These are phyloP conservation scores for Dioscorea zingiberensis DNA, from an alignment of 106 monocot species.

Conservation along the genomic window DNA sequence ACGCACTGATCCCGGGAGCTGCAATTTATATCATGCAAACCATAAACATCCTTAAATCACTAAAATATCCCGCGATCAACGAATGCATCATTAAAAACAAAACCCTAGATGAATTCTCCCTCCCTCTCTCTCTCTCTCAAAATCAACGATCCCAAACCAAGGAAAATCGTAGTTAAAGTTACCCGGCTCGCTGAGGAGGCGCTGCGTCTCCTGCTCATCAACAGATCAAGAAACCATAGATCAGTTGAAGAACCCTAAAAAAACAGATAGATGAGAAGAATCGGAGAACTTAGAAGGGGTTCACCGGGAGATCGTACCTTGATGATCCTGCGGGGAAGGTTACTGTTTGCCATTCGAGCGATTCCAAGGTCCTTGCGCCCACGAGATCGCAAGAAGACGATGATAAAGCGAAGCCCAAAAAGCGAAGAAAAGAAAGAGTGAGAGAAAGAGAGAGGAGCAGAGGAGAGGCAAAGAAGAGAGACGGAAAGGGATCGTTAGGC, in stretches of 20 bases:
- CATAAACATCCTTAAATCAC: background rate
- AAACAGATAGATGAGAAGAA: background rate
- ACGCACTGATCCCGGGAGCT: conserved; percentile 52
- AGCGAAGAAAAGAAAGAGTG: background rate
- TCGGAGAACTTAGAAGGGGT: background rate
- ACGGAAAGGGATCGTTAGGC: no score
- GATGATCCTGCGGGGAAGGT: conserved; percentile 45
- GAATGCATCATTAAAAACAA: no score
- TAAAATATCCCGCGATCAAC: background rate
- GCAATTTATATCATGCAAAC: background rate
- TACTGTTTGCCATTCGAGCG: conserved; percentile 35
- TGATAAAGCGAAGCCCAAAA: background rate
- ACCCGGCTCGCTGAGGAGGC: conserved; percentile 51
- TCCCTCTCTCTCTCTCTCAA: no score
- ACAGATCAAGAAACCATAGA: background rate
- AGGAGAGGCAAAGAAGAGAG: no score
- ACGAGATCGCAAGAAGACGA: no score
- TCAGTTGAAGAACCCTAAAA: background rate
- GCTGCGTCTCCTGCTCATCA: conserved; percentile 35
- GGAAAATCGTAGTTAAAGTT: background rate
- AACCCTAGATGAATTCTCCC: no score
- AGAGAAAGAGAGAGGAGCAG: background rate
- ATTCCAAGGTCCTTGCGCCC: background rate
- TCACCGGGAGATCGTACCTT: conserved; percentile 9
- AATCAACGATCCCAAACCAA: no score